Conservation (phyloP, 202 grass and related monocot genomes). For the Cymbopogon flexuosus region DNA sequence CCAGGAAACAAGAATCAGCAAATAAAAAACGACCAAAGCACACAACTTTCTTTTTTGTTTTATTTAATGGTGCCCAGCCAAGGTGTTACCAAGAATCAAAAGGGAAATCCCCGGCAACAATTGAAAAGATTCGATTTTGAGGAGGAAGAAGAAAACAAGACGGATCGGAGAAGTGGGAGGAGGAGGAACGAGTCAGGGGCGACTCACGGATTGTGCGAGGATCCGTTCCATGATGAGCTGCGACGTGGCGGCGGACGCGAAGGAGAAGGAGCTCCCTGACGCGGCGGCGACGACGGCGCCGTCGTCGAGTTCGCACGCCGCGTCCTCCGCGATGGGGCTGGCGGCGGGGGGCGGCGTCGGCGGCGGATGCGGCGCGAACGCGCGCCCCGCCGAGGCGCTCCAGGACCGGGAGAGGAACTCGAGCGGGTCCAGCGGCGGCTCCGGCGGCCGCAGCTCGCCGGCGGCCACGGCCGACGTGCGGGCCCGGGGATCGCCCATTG, state of each 20-base stretch:
- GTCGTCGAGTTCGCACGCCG: slow-evolving; percentile 62
- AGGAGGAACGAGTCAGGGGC: background rate
- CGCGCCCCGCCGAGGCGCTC: slow-evolving; percentile 66
- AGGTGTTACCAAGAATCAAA: background rate
- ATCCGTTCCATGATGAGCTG: slow-evolving; percentile 99
- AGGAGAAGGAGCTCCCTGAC: slow-evolving; percentile 83
- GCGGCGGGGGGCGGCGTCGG: background rate
- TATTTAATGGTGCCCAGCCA: background rate
- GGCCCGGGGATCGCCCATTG: slow-evolving; percentile 43
- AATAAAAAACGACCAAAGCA: slow-evolving; percentile 43
- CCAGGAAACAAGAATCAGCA: background rate
- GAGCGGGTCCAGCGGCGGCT: slow-evolving; percentile 64
- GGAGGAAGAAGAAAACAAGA: background rate
- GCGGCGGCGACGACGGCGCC: slow-evolving; percentile 1
- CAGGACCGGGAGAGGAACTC: slow-evolving; percentile 91
- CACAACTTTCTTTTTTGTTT: background rate
- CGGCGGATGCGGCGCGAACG: slow-evolving; percentile 13
- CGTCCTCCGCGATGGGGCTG: slow-evolving; percentile 61
- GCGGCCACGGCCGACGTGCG: slow-evolving; percentile 14
- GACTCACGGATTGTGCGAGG: slow-evolving; percentile 86
- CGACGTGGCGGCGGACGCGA: slow-evolving; percentile 88
- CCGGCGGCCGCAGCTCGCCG: slow-evolving; percentile 53
- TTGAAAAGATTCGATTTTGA: background rate
- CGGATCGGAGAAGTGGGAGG: background rate
- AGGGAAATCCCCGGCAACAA: background rate